These are phyloP conservation scores for Protomyces pachydermus DNA, from an alignment of 1,139 yeast genomes.

Conservation along the genomic window DNA sequence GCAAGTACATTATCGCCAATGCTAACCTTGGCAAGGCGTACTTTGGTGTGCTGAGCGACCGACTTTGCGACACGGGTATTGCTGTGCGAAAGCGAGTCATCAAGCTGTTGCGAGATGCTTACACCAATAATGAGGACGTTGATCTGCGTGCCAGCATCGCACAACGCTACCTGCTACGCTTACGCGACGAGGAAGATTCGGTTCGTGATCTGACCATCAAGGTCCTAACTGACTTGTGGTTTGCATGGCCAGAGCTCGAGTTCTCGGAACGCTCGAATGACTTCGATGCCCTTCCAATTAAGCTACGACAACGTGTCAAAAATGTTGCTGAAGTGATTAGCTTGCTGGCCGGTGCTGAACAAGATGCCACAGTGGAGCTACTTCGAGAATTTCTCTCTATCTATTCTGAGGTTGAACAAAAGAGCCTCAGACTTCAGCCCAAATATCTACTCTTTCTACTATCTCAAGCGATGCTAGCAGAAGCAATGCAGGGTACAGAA, in stretches of 20 bases:
- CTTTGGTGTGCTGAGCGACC: constrained; percentile 49
- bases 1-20: constrained; percentile 47
- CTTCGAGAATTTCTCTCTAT: not conserved
- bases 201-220: constrained; percentile 48
- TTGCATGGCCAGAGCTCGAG: constrained; percentile 33
- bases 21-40: constrained; percentile 49
- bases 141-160: constrained; percentile 47
- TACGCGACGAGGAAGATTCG: constrained; percentile 66
- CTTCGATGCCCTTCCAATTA: not conserved
- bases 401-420: not conserved
- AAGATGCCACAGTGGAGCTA: not conserved
- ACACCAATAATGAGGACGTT: constrained; percentile 39
- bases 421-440: not conserved
- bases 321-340: not conserved
- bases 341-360: constrained; percentile 2
- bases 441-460: not conserved
- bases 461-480: not conserved
- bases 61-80: constrained; percentile 56
- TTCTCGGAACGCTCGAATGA: not conserved
- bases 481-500: not conserved
- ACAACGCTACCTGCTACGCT: constrained; percentile 49
- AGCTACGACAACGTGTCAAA: not conserved
- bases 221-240: constrained; percentile 48
- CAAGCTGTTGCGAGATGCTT: constrained; percentile 51
- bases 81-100: constrained; percentile 62